Base-by-base conservation (phyloP, 2,329 filamentous ascomycete species). In the Hymenoscyphus scutula region DNA sequence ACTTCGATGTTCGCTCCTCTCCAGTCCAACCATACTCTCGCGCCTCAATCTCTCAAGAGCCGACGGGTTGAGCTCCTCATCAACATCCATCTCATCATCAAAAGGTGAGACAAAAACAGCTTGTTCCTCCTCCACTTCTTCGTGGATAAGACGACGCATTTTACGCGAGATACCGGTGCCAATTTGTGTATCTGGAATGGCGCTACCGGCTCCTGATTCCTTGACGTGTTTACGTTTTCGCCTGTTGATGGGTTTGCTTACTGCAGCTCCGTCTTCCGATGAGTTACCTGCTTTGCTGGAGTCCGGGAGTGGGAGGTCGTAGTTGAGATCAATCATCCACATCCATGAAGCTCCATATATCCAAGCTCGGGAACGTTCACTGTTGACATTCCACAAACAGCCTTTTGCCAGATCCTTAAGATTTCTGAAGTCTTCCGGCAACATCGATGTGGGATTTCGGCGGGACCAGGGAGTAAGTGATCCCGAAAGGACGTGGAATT, bases 311-410 rank as follows among this genome's bases (percentile, higher is more conserved):
- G 67, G 64, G 56, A 95, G 82, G 74, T 97, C 89, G 70, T 84
- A 83, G 23, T 84, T 84, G 32, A 96, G 79, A 74, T 98, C 92
- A 64, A 99, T 85, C 93, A 98, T 98, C 78, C 91, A 92, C 27
- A 99, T 76, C 83, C 92, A 98, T 1, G 85, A 88, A 48, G 86
- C 84, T 6, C 94, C 93, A 72, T 96, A 97, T 23, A 98, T 78
- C 92, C 94, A 98, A 7, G 94, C 77, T 15, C 94, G 84, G 55
- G 86, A 79, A n/a, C 78, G 77, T 7, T 69, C 68, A 30, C 74
- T 73, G 30, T 80, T 79, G 1, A 89, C 80, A 72, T 96, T 90
- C 93, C 94, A 98, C 45, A 97, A 76, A 29, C 88, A 87, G 3
- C 92, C 93, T 79, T 94, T 94, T 60, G 89, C 89, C 51, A 91